phyloP scores from a whole-genome alignment of 2,329 filamentous ascomycete genomes.

The Raffaelea arxii region DNA sequence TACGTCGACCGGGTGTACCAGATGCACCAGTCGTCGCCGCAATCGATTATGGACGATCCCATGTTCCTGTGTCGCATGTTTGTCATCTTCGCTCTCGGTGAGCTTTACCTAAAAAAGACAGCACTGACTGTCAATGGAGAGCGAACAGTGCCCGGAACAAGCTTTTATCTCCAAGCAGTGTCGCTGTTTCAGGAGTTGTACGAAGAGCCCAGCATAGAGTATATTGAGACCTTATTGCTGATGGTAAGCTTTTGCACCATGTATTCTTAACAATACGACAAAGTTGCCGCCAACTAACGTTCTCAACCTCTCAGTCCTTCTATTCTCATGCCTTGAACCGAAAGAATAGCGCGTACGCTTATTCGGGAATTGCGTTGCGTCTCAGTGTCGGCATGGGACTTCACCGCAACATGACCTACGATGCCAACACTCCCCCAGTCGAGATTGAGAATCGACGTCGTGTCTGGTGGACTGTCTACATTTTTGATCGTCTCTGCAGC shows the following conservation, averaged over 20 bases:
- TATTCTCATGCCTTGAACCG: slow-evolving; percentile 29
- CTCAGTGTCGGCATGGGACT: slow-evolving; percentile 25
- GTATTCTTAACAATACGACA: no score
- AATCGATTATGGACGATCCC: neutral
- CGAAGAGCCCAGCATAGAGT: slow-evolving; percentile 25
- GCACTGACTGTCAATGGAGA: slow-evolving; percentile 8
- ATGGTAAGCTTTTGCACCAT: slow-evolving; percentile 15
- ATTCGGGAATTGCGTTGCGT: slow-evolving; percentile 26
- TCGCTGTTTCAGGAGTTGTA: slow-evolving; percentile 23
- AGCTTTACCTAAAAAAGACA: slow-evolving; percentile 3
- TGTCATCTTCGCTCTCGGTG: slow-evolving; percentile 1
- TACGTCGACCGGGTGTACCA: slow-evolving; percentile 1
- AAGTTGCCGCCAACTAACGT: no score
- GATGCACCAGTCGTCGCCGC: neutral
- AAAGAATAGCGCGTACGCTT: slow-evolving; percentile 26
- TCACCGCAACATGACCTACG: slow-evolving; percentile 25
- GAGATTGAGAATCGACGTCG: slow-evolving; percentile 18
- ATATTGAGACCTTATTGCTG: slow-evolving; percentile 27
- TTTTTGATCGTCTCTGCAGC: slow-evolving; percentile 3
- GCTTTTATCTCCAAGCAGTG: slow-evolving; percentile 24
- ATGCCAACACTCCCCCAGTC: slow-evolving; percentile 18
- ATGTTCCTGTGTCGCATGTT: slow-evolving; percentile 2
- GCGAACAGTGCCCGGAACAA: slow-evolving; percentile 23
- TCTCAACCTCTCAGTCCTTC: slow-evolving; percentile 18
- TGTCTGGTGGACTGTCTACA: slow-evolving; percentile 3